Conservation (phyloP, 2,329 filamentous ascomycete species). For the Xylaria multiplex region DNA sequence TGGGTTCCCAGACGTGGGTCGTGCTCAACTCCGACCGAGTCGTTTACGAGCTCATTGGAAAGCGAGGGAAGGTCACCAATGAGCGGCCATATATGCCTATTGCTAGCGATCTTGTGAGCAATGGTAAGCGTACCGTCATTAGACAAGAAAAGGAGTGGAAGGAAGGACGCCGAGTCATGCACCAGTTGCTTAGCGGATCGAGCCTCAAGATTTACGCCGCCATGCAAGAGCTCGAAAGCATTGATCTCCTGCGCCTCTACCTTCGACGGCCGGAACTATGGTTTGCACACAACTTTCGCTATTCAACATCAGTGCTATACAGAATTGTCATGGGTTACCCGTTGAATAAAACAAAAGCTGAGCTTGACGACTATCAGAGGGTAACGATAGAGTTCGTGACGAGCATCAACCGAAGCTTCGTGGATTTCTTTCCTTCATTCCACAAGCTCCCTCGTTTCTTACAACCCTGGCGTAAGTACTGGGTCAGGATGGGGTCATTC, state of each 20-base stretch:
- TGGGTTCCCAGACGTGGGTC: conserved; percentile 49
- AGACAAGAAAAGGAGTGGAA: conserved; percentile 43
- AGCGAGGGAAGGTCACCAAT: conserved; percentile 48
- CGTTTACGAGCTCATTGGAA: conserved; percentile 49
- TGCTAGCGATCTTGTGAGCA: conserved; percentile 50
- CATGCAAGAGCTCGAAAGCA: conserved; percentile 50
- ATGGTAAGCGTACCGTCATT: conserved; percentile 41
- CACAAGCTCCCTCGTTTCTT: conserved; percentile 42
- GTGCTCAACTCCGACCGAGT: conserved; percentile 50
- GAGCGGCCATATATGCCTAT: conserved; percentile 49
- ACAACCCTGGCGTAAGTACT: conserved; percentile 45
- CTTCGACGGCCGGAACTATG: conserved; percentile 46
- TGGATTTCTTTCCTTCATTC: conserved; percentile 34
- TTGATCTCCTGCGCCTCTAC: conserved; percentile 47
- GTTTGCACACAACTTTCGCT: conserved; percentile 50
- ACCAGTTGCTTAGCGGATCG: conserved; percentile 49
- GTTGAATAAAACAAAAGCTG: conserved; percentile 41
- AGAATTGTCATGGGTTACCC: conserved; percentile 49
- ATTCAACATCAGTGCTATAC: conserved; percentile 50
- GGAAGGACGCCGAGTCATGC: conserved; percentile 51
- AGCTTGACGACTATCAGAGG: conserved; percentile 48
- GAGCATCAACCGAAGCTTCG: conserved; percentile 39
- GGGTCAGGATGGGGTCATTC: conserved; percentile 44
- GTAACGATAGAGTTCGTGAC: conserved; percentile 47
- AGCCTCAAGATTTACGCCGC: conserved; percentile 45